These are phyloP conservation scores for Trypanosoma lewisi DNA, from an alignment of 208 protist species.

Conservation along the genomic window DNA sequence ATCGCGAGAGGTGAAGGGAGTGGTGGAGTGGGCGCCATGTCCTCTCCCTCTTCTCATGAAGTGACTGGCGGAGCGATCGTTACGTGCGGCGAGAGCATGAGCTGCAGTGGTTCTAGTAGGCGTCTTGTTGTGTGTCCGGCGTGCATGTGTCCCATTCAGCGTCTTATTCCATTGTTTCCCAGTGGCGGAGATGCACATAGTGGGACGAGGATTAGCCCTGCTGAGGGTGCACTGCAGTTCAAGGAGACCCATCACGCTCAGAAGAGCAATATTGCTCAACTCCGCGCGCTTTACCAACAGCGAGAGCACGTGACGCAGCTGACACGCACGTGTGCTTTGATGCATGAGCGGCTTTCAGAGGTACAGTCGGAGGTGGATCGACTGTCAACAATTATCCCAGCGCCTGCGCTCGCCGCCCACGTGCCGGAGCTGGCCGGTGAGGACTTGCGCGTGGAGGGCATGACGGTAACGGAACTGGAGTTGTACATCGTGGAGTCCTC, in stretches of 20 bases:
- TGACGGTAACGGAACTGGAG: slow-evolving; percentile 75
- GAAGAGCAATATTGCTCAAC: slow-evolving; percentile 38
- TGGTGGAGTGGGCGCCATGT: slow-evolving; percentile 17
- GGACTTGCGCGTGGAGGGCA: slow-evolving; percentile 31
- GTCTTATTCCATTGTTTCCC: slow-evolving; percentile 57
- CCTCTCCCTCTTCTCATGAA: neutral
- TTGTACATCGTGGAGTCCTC: slow-evolving; percentile 65
- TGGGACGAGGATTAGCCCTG: neutral
- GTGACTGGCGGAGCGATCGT: neutral
- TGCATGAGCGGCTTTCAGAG: slow-evolving; percentile 50
- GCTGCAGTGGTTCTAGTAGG: neutral
- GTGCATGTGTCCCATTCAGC: slow-evolving; percentile 33
- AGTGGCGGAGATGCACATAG: slow-evolving; percentile 2
- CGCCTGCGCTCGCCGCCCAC: neutral
- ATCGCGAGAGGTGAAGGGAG: slow-evolving; percentile 5
- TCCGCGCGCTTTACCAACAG: slow-evolving; percentile 42
- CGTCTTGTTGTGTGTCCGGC: slow-evolving; percentile 45
- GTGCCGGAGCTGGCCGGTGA: slow-evolving; percentile 7
- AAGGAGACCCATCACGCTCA: slow-evolving; percentile 45
- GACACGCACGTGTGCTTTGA: slow-evolving; percentile 48
- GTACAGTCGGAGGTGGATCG: slow-evolving; percentile 47
- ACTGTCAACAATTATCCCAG: slow-evolving; percentile 50
- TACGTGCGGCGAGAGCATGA: too few species aligned
- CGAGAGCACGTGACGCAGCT: slow-evolving; percentile 43
- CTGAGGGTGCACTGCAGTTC: neutral